Conservation (phyloP, 495 filamentous ascomycete species). For the Rhypophila decipiens region DNA sequence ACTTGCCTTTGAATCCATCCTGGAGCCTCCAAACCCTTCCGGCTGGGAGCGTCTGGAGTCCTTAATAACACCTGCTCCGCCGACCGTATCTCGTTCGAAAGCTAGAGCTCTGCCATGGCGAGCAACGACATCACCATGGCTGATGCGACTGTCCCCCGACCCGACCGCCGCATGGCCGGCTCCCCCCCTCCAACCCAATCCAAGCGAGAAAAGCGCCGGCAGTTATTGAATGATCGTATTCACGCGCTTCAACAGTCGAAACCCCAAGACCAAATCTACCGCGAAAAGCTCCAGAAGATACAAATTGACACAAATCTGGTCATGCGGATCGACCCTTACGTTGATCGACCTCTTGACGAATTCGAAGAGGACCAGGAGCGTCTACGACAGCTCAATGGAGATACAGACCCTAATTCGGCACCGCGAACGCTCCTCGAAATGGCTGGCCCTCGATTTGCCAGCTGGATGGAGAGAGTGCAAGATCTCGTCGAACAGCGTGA, state of each 20-base stretch:
- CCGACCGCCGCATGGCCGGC: conserved; percentile 22
- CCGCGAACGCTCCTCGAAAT: conserved; percentile 48
- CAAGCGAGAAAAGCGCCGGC: conserved; percentile 87
- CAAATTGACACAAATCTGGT: conserved; percentile 88
- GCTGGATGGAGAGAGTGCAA: conserved; percentile 79
- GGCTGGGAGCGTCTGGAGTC: no score
- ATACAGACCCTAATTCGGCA: conserved; percentile 38
- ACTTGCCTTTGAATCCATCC: no score
- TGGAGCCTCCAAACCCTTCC: no score
- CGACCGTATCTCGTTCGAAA: no score
- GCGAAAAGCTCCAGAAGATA: conserved; percentile 78
- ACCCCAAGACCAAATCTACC: conserved; percentile 77
- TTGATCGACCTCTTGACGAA: conserved; percentile 64
- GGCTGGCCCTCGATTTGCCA: conserved; percentile 72
- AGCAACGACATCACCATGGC: conserved; percentile 22
- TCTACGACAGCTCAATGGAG: conserved; percentile 53
- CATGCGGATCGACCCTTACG: conserved; percentile 72
- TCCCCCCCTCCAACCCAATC: conserved; percentile 40
- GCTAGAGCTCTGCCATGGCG: no score
- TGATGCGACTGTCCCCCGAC: conserved; percentile 15
- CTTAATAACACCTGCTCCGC: no score
- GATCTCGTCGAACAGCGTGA: conserved; percentile 79
- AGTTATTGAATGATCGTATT: conserved; percentile 68
- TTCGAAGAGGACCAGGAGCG: conserved; percentile 59
- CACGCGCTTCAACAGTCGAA: conserved; percentile 67